phyloP scores from a whole-genome alignment of 1,284 basidiomycete species.

The Cutaneotrichosporon sp. region DNA sequence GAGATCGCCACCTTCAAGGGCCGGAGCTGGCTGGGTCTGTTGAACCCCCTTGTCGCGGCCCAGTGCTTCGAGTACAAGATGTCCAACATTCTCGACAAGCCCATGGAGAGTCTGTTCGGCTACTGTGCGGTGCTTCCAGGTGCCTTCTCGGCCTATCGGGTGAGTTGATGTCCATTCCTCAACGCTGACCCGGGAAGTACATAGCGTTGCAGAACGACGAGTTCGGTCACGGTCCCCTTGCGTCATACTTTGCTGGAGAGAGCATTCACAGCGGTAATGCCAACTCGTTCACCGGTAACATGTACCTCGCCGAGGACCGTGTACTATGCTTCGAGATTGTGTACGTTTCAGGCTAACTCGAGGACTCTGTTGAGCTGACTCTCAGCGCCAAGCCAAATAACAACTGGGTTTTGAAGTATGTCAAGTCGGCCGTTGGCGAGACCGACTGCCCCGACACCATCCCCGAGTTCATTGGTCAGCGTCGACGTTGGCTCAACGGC shows the following conservation, averaged over 20 bases:
- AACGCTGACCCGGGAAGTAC: slow-evolving; percentile 29
- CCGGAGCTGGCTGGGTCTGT: slow-evolving; percentile 71
- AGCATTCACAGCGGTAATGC: slow-evolving; percentile 84
- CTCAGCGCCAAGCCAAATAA: slow-evolving; percentile 75
- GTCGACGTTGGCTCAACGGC: slow-evolving; percentile 60
- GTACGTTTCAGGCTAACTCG: slow-evolving; percentile 26
- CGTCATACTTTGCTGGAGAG: slow-evolving; percentile 97
- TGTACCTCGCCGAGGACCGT: slow-evolving; percentile 61
- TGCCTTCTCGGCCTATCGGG: slow-evolving; percentile 83
- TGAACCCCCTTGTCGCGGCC: slow-evolving; percentile 89
- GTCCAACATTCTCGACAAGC: slow-evolving; percentile 90
- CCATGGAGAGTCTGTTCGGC: slow-evolving; percentile 87
- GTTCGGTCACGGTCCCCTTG: slow-evolving; percentile 79
- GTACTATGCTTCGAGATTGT: slow-evolving; percentile 97
- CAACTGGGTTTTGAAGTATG: slow-evolving; percentile 92
- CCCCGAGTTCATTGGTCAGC: slow-evolving; percentile 90
- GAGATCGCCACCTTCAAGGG: slow-evolving; percentile 94
- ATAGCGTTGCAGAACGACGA: slow-evolving; percentile 72
- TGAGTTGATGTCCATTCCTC: slow-evolving; percentile 22
- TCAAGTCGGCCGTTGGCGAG: slow-evolving; percentile 91
- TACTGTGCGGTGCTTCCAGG: slow-evolving; percentile 79
- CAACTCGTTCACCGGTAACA: slow-evolving; percentile 84
- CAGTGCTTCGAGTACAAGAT: slow-evolving; percentile 92
- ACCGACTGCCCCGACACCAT: slow-evolving; percentile 94
- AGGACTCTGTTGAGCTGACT: slow-evolving; percentile 6